These are phyloP conservation scores for Neodidymelliopsis sp. DNA, from an alignment of 2,329 filamentous ascomycete genomes.

Conservation along the genomic window DNA sequence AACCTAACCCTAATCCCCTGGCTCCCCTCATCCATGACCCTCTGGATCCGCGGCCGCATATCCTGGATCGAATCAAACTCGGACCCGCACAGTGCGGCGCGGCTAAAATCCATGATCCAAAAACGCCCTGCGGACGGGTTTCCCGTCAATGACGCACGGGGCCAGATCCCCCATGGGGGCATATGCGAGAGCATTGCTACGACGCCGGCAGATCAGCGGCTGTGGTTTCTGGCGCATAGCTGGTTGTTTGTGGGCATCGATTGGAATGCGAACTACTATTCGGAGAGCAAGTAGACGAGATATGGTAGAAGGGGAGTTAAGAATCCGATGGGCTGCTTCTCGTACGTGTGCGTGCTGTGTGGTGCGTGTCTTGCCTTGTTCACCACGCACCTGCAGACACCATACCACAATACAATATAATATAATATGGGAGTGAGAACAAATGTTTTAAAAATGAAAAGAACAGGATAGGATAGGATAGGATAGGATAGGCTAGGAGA, in stretches of 20 bases:
- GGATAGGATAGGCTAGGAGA: too few relatives aligned
- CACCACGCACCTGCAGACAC: too few relatives aligned
- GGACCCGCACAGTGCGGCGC: constrained; percentile 20
- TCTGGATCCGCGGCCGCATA: constrained; percentile 28
- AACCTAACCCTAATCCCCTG: constrained; percentile 16
- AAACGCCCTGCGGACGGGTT: constrained; percentile 18
- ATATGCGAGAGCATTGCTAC: constrained; percentile 12
- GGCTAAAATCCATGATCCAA: constrained; percentile 21
- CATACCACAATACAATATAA: too few relatives aligned
- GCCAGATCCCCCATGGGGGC: constrained; percentile 8
- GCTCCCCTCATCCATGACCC: constrained; percentile 20
- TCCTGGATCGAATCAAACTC: constrained; percentile 23
- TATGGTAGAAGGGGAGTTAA: too few relatives aligned
- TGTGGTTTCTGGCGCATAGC: constrained; percentile 19
- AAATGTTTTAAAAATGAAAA: too few relatives aligned
- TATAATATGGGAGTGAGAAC: too few relatives aligned
- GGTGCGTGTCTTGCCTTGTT: too few relatives aligned
- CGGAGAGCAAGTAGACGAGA: constrained; percentile 9
- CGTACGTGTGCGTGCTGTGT: too few relatives aligned
- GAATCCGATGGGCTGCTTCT: too few relatives aligned
- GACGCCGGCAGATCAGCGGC: constrained; percentile 11
- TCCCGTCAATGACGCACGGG: constrained; percentile 6
- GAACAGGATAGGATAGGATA: too few relatives aligned
- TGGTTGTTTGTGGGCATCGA: constrained; percentile 19
- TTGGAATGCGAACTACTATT: constrained; percentile 16